Evolutionary conservation across 768 basidiomycete species (phyloP), one percentile per base, ranked within the genome.

Genomic region (Rubroboletus satanas): DNA sequence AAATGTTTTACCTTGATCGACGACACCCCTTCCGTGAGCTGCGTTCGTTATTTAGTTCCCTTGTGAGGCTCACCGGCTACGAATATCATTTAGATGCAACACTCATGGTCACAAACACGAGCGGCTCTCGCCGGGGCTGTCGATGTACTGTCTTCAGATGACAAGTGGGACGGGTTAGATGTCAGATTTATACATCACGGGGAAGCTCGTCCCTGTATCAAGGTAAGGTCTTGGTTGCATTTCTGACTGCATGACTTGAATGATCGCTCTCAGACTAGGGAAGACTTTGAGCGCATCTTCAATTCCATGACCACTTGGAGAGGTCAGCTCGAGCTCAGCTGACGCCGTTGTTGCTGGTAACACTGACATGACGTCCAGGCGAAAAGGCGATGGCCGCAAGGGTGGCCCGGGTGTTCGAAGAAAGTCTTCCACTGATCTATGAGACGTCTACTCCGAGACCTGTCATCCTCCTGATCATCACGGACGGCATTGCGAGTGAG

Each of bases 1-100:
- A 58, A 65, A 7, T 67, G 49, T 48, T 65, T 67, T 18, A 29
- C 54, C 28, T 55, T 66, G 55, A 51, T 66, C 28, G 66, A 66
- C 35, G 66, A 66, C 49, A 56, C 52, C 14, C 29, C 48, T 23
- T 60, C 65, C 11, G 66, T 67, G 43, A 49, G 63, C 46, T 6
- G 12, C 7, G 1, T 32, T 37, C 9, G 8, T 15, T 18, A 5
- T 23, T 7, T 3, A 3, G 18, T 32, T 18, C 5, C 11, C 33
- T 32, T 7, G 31, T 9, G 8, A n/a, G 45, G 21, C 42, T 55
- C 49, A 59, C 7, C 6, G 1, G 14, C 17, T 17, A 10, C 4
- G 38, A 18, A 26, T 15, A 21, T 7, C 21, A n/a, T 37, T 11
- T 38, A 66, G 65, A 66, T 66, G 65, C 56, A 54, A 55, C 17